phyloP scores from a whole-genome alignment of 2,329 filamentous ascomycete species.

The Nectriaceae sp. region DNA sequence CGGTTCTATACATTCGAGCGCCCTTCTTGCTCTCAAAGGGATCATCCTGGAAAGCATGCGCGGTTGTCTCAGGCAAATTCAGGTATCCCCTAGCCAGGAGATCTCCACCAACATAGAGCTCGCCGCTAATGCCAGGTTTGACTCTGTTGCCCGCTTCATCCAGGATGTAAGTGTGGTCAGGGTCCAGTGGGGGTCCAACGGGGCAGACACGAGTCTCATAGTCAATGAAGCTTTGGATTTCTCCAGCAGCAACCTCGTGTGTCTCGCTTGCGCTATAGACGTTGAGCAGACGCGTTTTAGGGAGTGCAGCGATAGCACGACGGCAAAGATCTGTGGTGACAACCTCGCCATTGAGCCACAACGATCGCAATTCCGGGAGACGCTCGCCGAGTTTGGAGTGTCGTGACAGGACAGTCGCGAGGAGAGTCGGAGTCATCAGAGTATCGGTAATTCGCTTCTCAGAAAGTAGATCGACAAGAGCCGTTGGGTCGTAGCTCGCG shows the following conservation, averaged over 20 bases:
- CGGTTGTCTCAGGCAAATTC: constrained; percentile 77
- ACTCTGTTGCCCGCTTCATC: constrained; percentile 69
- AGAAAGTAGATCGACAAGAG: constrained; percentile 70
- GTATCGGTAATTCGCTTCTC: constrained; percentile 73
- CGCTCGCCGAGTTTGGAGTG: constrained; percentile 65
- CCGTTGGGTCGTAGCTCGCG: constrained; percentile 74
- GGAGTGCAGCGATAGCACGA: constrained; percentile 67
- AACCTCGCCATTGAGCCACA: constrained; percentile 84
- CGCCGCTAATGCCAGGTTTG: constrained; percentile 63
- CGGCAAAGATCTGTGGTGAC: constrained; percentile 76
- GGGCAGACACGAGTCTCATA: constrained; percentile 68
- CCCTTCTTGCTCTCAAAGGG: constrained; percentile 61
- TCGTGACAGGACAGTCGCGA: constrained; percentile 72
- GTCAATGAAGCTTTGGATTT: constrained; percentile 68
- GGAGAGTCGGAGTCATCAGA: constrained; percentile 79
- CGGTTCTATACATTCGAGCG: constrained; percentile 73
- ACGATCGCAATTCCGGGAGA: constrained; percentile 65
- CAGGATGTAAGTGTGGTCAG: constrained; percentile 70
- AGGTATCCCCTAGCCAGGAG: constrained; percentile 76
- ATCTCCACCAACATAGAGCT: constrained; percentile 75
- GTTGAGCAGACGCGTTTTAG: constrained; percentile 71
- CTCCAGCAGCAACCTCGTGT: constrained; percentile 77
- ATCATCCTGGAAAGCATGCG: constrained; percentile 69
- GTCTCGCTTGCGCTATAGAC: constrained; percentile 84
- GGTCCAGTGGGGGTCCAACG: constrained; percentile 70